Evolutionary conservation across 2,329 filamentous ascomycete genomes (phyloP), one percentile per base, ranked within the genome.

Genomic region (Colletotrichum sublineola): DNA sequence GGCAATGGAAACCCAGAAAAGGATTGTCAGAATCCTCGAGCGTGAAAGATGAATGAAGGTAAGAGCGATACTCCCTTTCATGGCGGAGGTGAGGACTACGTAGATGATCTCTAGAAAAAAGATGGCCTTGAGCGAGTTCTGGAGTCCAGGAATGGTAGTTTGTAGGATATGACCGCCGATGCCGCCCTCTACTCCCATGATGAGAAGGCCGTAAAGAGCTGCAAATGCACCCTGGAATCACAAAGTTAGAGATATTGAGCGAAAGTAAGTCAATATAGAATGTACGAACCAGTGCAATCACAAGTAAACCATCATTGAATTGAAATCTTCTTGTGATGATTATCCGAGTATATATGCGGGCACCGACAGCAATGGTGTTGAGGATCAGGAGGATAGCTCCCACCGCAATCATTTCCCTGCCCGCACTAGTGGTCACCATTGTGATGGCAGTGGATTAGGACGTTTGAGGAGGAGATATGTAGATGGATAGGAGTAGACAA

Each of bases 21-120:
- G 50, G 8, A 9, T 6, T 8, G 24, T 71, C 5, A 71, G 64
- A 15, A 63, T 15, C 57, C 24, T 71, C 0, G 68, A 71, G 33
- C 64, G 68, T 20, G 68, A 71, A 3, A 71, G 56, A n/a, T 33
- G 68, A 44, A 71, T 71, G 18, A 71, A 71, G 1, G 68, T 71
- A 9, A 71, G 48, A 3, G 68, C 68, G n/a, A 71, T 71, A 18
- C 68, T 71, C 8, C 64, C 68, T 53, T 71, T 71, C 68, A 71
- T 71, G 24, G 68, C 68, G 1, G 68, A 71, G 20, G 68, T 71
- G 33, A 71, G 68, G 4, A 71, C 68, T 1, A 71, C 68, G 18
- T 71, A 71, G 4, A 71, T 71, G 24, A 71, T 71, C 38, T 71
- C 68, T 9, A 71, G 42, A 44, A 71, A 71, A 36, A 71, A 71